Evolutionary conservation across 2,329 filamentous ascomycete species (phyloP), one percentile per base, ranked within the genome.

Genomic region (Simplicillium sp.): DNA sequence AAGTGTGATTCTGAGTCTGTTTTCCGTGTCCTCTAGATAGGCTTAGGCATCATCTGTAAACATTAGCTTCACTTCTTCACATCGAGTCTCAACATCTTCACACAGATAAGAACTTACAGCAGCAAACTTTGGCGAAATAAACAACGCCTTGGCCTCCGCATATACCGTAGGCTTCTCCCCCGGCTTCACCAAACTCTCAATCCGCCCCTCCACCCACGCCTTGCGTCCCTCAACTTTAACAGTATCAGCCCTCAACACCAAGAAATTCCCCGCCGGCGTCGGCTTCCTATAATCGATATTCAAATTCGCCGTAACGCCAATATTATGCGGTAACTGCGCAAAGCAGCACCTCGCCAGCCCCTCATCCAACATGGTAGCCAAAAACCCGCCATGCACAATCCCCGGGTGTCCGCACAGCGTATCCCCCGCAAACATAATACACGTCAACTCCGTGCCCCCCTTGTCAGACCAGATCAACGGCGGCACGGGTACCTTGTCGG

Each of bases 281-380:
- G 92, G 92, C 46, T 78, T 79, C 52, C 83, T 80, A 64, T 96
- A 98, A 61, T 94, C 82, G 50, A 84, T 68, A 50, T 75, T 88
- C 52, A 98, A 66, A 55, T 82, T 90, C 39, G 90, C 92, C 33
- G 92, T 97, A 58, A 96, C 74, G 46, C 82, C 82, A 47, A 92
- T 77, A 50, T 87, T 85, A 56, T 90, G 87, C 25, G 90, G 90
- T 54, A 97, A 69, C 17, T 87, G 87, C 5, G 79, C 80, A 62
- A 97, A 95, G 56, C 86, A 94, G 61, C 87, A 94, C 41, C 87
- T 73, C 28, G 85, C 90, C 34, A 97, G 68, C 0, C 87, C 87
- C 61, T 97, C 90, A 56, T 97, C 90, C 40, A 97, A 68, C 58
- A 97, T 73, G 11, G 90, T 96, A n/a, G 90, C 90, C 42, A 97